Evolutionary conservation across 352 stramenopile genomes (phyloP), one percentile per base, ranked within the genome.

Genomic region (Phytopythium oedochilum): DNA sequence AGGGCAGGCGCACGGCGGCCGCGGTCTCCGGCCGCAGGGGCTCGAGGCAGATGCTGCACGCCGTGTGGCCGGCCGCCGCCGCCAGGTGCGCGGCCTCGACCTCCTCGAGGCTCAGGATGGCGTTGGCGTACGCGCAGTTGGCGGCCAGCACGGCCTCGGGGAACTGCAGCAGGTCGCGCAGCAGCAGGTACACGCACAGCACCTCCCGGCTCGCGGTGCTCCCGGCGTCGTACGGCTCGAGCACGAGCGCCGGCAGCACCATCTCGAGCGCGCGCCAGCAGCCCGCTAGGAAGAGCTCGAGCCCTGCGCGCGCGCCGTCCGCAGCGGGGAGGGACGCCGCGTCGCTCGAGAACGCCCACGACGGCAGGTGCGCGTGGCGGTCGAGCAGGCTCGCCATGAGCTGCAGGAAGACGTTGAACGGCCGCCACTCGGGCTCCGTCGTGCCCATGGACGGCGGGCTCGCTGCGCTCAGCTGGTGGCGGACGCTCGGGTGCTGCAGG

Each of bases 41-140:
- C 50, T 87, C 74, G 39, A 87, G 63, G 18, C 71, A 87, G 59
- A 87, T 83, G 57, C 76, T 87, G 63, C 76, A 87, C 44, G 62
- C 60, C 18, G 73, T 55, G 43, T 79, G 67, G 5, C 54, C 64
- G 36, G 65, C 53, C n/a, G 53, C 63, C 5, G 63, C 61, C 25
- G 70, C 44, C 51, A 76, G 54, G 20, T 46, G 40, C 20, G 14
- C 36, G 44, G 70, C 68, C 47, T 71, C 61, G 40, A 78, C 70
- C 46, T 87, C 76, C 58, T 85, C 64, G 15, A 85, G 54, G 32
- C 76, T 83, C 54, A 87, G 40, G 20, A 87, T 75, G 40, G 74
- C 76, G 36, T 71, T 80, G 22, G 76, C 75, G 57, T 85, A 87
- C 20, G 62, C 64, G 40, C 66, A 79, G 49, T 82, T 83, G 11